Evolutionary conservation across 1,139 yeast genomes (phyloP).

Genomic region (Kurtzmaniella natalensis): DNA sequence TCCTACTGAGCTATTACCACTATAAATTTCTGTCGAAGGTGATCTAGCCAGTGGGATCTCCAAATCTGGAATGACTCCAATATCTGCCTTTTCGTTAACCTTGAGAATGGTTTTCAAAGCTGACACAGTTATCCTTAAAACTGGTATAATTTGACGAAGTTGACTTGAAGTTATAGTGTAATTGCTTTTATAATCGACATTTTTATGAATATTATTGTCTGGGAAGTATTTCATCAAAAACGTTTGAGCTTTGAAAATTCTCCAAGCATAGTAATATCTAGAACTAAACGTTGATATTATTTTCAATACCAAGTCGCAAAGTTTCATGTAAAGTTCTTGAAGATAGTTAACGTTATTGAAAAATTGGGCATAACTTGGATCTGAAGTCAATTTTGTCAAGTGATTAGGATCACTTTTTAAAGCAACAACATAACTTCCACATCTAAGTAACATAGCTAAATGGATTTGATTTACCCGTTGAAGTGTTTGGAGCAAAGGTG

Average conservation of each 20-base stretch:
- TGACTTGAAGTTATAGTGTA: constrained; percentile 13
- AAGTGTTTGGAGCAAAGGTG: constrained; percentile 19
- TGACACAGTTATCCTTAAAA: constrained; percentile 9
- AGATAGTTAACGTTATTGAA: constrained; percentile 7
- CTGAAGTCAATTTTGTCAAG: constrained; percentile 9
- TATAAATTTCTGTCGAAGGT: constrained; percentile 2
- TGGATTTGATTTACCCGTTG: constrained; percentile 23
- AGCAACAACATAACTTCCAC: constrained; percentile 14
- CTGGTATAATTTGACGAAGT: constrained; percentile 15
- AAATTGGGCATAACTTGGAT: constrained; percentile 11
- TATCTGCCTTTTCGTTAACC: constrained; percentile 10
- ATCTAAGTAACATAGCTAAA: constrained; percentile 21
- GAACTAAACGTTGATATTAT: constrained; percentile 17
- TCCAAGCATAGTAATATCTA: constrained; percentile 52
- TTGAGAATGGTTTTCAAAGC: constrained; percentile 9
- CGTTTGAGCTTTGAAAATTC: constrained; percentile 26
- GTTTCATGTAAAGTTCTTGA: constrained; percentile 1
- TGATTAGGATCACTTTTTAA: constrained; percentile 15
- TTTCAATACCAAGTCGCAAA: constrained; percentile 9
- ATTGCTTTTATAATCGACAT: constrained; percentile 7
- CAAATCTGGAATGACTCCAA: not conserved
- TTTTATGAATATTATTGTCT: constrained; percentile 17
- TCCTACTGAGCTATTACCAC: constrained; percentile 10
- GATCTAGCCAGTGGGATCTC: constrained; percentile 6
- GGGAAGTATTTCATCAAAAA: constrained; percentile 17